Evolutionary conservation across 1,139 yeast species (phyloP).

Genomic region (Yamadazyma blattariae): DNA sequence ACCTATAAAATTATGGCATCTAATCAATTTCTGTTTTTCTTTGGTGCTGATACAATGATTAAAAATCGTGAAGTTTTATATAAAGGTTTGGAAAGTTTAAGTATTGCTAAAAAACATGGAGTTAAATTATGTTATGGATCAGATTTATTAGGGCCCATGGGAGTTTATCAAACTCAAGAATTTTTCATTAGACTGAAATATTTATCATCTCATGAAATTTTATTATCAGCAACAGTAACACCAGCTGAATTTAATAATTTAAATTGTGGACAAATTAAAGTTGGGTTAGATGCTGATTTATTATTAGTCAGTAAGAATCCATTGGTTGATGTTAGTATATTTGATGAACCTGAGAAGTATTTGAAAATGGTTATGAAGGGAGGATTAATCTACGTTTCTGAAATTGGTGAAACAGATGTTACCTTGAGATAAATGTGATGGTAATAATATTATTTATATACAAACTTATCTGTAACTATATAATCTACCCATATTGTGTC

Average conservation of each 20-base stretch:
- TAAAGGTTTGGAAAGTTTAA: constrained; percentile 17
- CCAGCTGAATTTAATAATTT: constrained; percentile 18
- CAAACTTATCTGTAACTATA: no score
- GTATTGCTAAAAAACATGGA: constrained; percentile 16
- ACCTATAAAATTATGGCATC: constrained; percentile 22
- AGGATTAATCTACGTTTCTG: constrained; percentile 15
- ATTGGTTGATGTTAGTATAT: constrained; percentile 15
- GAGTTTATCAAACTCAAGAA: constrained; percentile 21
- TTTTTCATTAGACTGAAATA: constrained; percentile 18
- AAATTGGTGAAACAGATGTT: background rate
- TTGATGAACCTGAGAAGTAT: constrained; percentile 20
- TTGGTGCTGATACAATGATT: constrained; percentile 13
- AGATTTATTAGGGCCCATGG: constrained; percentile 19
- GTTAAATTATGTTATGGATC: constrained; percentile 21
- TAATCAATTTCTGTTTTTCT: constrained; percentile 17
- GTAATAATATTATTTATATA: no score
- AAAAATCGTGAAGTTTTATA: constrained; percentile 18
- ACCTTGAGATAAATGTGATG: background rate
- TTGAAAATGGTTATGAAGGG: constrained; percentile 18
- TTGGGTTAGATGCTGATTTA: constrained; percentile 19
- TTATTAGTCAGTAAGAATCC: constrained; percentile 18
- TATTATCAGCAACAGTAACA: constrained; percentile 19
- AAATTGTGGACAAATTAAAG: constrained; percentile 18
- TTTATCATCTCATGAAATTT: constrained; percentile 15
- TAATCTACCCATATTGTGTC: no score